These are phyloP conservation scores for Trametes elegans DNA, from an alignment of 768 basidiomycete genomes.

Conservation along the genomic window DNA sequence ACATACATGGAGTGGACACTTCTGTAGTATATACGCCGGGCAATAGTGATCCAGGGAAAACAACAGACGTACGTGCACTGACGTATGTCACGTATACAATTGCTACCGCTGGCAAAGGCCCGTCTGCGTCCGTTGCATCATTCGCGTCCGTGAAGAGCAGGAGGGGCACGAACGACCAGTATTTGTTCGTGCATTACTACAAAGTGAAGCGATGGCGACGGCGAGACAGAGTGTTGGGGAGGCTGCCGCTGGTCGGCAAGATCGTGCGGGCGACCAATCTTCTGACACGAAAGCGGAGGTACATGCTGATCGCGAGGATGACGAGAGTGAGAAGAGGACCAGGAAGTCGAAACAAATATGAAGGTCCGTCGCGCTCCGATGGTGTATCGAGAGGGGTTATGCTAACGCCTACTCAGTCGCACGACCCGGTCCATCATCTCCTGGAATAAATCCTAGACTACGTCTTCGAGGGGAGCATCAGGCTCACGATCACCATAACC, in stretches of 20 bases:
- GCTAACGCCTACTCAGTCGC: not conserved
- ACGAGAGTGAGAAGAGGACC: no score
- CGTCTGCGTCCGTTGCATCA: not conserved
- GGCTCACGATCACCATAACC: not conserved
- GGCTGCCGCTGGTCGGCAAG: slow-evolving; percentile 17
- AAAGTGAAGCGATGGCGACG: slow-evolving; percentile 17
- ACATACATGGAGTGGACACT: no score
- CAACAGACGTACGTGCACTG: no score
- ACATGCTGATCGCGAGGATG: not conserved
- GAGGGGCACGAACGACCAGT: slow-evolving; percentile 10
- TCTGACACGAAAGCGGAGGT: not conserved
- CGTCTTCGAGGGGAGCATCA: slow-evolving; percentile 8
- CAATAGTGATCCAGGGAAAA: no score
- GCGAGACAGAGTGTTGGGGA: not conserved
- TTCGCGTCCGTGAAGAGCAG: not conserved
- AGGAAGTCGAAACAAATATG: no score
- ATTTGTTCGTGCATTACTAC: slow-evolving; percentile 20
- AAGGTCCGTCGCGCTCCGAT: no score
- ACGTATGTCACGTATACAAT: not conserved
- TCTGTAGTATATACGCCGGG: no score
- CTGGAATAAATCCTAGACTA: slow-evolving; percentile 26
- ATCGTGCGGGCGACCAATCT: not conserved
- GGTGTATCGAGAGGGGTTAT: no score
- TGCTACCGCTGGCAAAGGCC: not conserved
- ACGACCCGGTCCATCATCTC: slow-evolving; percentile 20